These are phyloP conservation scores for Debaryomyces maramus DNA, from an alignment of 805 yeast genomes.

Conservation along the genomic window DNA sequence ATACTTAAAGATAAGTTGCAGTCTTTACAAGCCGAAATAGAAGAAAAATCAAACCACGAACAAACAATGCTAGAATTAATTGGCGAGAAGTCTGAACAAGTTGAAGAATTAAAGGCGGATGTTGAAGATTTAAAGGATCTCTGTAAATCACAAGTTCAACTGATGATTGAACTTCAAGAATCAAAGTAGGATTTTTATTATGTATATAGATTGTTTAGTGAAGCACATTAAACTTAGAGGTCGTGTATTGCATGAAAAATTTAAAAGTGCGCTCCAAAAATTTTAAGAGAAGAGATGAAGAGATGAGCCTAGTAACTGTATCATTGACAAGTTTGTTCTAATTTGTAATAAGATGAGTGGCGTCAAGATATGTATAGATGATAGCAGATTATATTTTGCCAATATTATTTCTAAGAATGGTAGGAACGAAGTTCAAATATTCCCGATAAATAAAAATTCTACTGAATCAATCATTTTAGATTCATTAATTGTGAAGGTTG, in stretches of 20 bases:
- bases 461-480: constrained; percentile 15
- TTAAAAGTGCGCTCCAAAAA: constrained; percentile 6
- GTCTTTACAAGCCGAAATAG: constrained; percentile 29
- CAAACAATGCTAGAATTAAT: constrained; percentile 65
- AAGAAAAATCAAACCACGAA: constrained; percentile 38
- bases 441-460: constrained; percentile 19
- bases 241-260: constrained; percentile 6
- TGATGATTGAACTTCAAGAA: constrained; percentile 66
- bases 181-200: constrained; percentile 3
- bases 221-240: not conserved
- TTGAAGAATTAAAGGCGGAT: constrained; percentile 84
- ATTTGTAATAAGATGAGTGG: constrained; percentile 8
- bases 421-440: constrained; percentile 47
- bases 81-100: constrained; percentile 86
- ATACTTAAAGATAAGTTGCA: constrained; percentile 29
- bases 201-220: not conserved
- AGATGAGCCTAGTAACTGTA: no score
- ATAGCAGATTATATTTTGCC: constrained; percentile 33
- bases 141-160: constrained; percentile 81
- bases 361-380: constrained; percentile 20
- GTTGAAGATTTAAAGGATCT: constrained; percentile 86
- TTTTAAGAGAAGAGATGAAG: constrained; percentile 2
- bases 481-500: constrained; percentile 31
- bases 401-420: constrained; percentile 44
- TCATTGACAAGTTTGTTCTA: no score